Percentiles rank a stretch among this genome's conserved stretches.
Evolutionary conservation across 352 stramenopile species (phyloP).

Genomic region (Globisporangium echinulatum): DNA sequence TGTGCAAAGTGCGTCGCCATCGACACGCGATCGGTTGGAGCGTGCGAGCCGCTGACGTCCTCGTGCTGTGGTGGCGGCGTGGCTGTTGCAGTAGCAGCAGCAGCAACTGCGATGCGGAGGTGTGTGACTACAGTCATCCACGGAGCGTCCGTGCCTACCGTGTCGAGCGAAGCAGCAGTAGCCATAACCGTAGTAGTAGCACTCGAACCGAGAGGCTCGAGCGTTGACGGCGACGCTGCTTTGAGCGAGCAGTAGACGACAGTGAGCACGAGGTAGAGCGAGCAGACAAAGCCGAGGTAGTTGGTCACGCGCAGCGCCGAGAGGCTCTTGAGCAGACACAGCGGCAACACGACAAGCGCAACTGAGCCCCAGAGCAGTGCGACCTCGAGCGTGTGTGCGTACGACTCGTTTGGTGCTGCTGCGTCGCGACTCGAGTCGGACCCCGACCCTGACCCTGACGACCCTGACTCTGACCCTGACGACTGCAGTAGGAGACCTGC

Average conservation of each 20-base stretch:
- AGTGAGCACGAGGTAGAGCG: conserved; percentile 48
- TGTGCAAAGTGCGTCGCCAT: conserved; percentile 27
- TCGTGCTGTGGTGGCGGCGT: not conserved
- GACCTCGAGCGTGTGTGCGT: not conserved
- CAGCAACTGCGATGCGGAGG: conserved; percentile 14
- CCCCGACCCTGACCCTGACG: not conserved
- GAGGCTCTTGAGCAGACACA: conserved; percentile 69
- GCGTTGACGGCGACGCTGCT: conserved; percentile 3
- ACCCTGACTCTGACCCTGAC: not conserved
- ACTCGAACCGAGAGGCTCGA: not conserved
- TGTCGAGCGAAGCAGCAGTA: not conserved
- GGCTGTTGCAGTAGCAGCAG: conserved; percentile 21
- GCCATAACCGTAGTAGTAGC: too few species aligned
- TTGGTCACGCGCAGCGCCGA: conserved; percentile 61
- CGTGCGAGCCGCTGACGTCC: not conserved
- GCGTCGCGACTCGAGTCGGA: not conserved
- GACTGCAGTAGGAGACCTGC: conserved; percentile 26
- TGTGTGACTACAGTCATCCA: too few species aligned
- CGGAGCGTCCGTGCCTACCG: conserved; percentile 4
- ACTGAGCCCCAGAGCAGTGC: conserved; percentile 44
- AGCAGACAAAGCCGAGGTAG: conserved; percentile 65
- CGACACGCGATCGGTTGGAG: not conserved
- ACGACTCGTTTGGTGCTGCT: not conserved
- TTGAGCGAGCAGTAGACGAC: conserved; percentile 51
- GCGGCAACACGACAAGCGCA: conserved; percentile 45